These are phyloP conservation scores for Boletus rubescentipes DNA, from an alignment of 768 basidiomycete species.

Conservation along the genomic window DNA sequence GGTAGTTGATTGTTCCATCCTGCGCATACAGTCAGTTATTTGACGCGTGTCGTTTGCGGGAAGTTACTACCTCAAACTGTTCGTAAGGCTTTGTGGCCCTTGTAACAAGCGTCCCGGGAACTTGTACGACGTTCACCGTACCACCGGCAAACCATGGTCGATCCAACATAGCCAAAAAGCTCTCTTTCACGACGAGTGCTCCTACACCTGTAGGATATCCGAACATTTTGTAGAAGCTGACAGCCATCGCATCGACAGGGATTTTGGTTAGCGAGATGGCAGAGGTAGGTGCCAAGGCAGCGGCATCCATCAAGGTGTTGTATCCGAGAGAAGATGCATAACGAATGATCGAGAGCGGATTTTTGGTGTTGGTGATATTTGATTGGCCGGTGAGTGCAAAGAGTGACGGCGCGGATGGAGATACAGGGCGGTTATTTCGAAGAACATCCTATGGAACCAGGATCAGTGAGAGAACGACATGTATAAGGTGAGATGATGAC, in stretches of 20 bases:
- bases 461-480: constrained; percentile 10
- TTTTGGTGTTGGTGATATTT: constrained; percentile 78
- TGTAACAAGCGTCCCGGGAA: constrained; percentile 70
- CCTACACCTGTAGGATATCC: constrained; percentile 86
- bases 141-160: constrained; percentile 88
- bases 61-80: constrained; percentile 66
- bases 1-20: constrained; percentile 87
- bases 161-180: constrained; percentile 57
- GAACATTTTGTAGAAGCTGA: constrained; percentile 91
- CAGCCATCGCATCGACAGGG: constrained; percentile 77
- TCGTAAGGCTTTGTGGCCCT: constrained; percentile 59
- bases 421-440: constrained; percentile 44
- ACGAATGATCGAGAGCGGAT: constrained; percentile 58
- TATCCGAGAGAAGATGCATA: constrained; percentile 71
- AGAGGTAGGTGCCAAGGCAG: constrained; percentile 75
- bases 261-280: constrained; percentile 61
- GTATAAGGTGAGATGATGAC: constrained; percentile 10
- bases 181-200: constrained; percentile 71
- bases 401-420: constrained; percentile 46
- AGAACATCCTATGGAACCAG: constrained; percentile 48
- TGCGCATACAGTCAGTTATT: constrained; percentile 29
- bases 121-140: constrained; percentile 80
- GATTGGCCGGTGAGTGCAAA: constrained; percentile 81
- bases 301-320: constrained; percentile 76
- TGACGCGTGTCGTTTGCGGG: background rate